Evolutionary conservation across 2,329 filamentous ascomycete genomes (phyloP), one percentile per base, ranked within the genome.

Genomic region (Trichothecium sympodiale): DNA sequence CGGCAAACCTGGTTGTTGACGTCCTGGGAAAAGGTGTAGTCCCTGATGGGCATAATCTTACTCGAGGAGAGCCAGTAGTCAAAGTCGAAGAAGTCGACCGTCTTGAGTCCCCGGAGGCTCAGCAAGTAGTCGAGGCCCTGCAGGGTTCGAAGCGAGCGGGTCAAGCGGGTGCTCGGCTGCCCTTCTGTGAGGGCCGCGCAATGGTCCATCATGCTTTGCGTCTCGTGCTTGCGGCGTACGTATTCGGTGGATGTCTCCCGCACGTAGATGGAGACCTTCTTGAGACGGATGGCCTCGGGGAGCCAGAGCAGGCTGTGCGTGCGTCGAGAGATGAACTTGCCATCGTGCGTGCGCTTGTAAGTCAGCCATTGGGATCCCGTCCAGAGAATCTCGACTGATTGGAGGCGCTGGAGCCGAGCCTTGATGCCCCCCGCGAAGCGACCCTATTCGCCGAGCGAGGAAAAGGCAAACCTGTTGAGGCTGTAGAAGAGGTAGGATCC

Each of bases 371-470:
- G 60, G 3, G 51, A 59, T 3, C 63, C 64, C 0, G 51, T 45
- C 50, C 61, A 67, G 2, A 65, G 45, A 0, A 71, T 29, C 40
- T 69, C 63, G 1, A 71, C 38, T 23, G 66, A 53, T 34, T 61
- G 63, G 0, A 71, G 29, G 0, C 65, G 52, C n/a, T 64, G 55
- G 1, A 62, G 39, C 0, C 62, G 56, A 4, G 51, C 44, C 1
- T 57, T 54, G 16, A 69, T 69, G 0, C 64, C 60, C 2, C 43
- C 45, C 36, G 55, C 58, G 43, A 72, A 72, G 30, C 64, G 57
- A 35, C 60, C 60, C 45, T 65, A 61, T 46, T 72, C 67, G 31
- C 68, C 67, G 0, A 72, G 48, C n/a, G 62, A 67, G n/a, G 64
- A 68, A 43, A 72, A 71, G 0, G 60, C 61, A 40, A 71, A 71